Percentiles rank a stretch among this genome's conserved stretches.
Evolutionary conservation across 2,329 filamentous ascomycete species (phyloP).

Genomic region (Cytospora piceae): DNA sequence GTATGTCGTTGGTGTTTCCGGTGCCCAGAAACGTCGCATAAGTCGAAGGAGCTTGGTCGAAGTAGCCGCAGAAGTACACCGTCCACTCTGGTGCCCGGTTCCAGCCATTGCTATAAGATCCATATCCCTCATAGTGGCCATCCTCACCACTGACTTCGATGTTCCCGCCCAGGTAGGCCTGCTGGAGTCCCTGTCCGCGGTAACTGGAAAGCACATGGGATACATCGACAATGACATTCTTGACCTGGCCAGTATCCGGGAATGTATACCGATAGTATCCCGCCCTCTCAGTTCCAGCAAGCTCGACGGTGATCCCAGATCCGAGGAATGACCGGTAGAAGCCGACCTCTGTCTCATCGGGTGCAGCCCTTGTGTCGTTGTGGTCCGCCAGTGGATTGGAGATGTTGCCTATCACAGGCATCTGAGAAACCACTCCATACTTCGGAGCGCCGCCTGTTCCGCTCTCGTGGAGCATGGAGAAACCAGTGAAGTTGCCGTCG

Average conservation of each 20-base stretch:
- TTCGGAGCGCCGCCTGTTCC: conserved; percentile 72
- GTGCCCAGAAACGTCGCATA: conserved; percentile 50
- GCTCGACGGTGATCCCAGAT: conserved; percentile 59
- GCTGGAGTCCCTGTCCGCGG: conserved; percentile 62
- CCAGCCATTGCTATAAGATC: conserved; percentile 69
- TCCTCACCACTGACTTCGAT: conserved; percentile 57
- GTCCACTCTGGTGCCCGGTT: conserved; percentile 66
- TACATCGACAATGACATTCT: conserved; percentile 64
- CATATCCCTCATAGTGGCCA: conserved; percentile 60
- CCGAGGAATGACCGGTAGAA: conserved; percentile 62
- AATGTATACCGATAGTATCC: conserved; percentile 67
- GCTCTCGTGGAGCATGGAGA: conserved; percentile 67
- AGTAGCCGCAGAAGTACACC: conserved; percentile 66
- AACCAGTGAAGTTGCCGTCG: conserved; percentile 59
- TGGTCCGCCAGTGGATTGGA: conserved; percentile 59
- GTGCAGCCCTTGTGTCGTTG: conserved; percentile 56
- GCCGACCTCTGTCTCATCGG: conserved; percentile 60
- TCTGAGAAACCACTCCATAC: conserved; percentile 67
- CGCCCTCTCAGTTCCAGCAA: conserved; percentile 59
- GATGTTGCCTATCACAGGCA: conserved; percentile 56
- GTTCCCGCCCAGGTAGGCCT: conserved; percentile 64
- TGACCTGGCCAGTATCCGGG: conserved; percentile 43
- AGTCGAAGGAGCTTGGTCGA: conserved; percentile 48
- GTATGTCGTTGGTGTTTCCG: conserved; percentile 37
- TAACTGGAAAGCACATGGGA: conserved; percentile 69